These are phyloP conservation scores for Solanum aculeatissimum DNA, from an alignment of 305 asterid genomes.

Conservation along the genomic window DNA sequence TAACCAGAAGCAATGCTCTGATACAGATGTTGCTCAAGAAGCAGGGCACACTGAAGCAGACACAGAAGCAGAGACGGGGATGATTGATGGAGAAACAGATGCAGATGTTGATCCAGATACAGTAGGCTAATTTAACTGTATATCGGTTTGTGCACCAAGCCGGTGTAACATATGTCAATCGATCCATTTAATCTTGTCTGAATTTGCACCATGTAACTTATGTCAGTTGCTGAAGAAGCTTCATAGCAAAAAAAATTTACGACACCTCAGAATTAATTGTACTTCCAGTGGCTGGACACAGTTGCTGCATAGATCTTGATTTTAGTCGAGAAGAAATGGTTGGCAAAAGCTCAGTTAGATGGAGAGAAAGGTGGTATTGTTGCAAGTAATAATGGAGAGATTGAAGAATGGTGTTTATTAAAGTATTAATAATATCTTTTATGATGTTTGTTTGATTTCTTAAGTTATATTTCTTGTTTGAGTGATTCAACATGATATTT, in stretches of 20 bases:
- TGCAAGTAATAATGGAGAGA: background rate
- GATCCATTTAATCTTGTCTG: background rate
- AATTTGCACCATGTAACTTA: background rate
- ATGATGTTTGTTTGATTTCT: background rate
- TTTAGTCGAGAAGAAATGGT: background rate
- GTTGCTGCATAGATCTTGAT: background rate
- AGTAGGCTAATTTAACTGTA: slow-evolving; percentile 11
- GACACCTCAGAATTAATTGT: background rate
- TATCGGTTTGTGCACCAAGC: background rate
- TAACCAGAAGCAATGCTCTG: slow-evolving; percentile 55
- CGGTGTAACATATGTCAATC: background rate
- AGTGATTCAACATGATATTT: background rate
- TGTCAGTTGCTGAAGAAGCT: background rate
- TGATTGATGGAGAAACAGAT: slow-evolving; percentile 19
- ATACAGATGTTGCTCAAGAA: slow-evolving; percentile 49
- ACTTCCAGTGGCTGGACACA: background rate
- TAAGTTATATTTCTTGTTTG: background rate
- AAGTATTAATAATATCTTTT: background rate
- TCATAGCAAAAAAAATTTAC: background rate
- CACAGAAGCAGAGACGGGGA: slow-evolving; percentile 11
- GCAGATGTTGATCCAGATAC: slow-evolving; percentile 51
- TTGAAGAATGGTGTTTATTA: background rate
- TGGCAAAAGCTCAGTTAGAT: background rate
- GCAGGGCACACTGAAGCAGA: slow-evolving; percentile 58
- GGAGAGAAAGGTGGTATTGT: background rate